Base-by-base conservation (phyloP, 2,329 filamentous ascomycete species). In the Reticulascus tulasneorum region DNA sequence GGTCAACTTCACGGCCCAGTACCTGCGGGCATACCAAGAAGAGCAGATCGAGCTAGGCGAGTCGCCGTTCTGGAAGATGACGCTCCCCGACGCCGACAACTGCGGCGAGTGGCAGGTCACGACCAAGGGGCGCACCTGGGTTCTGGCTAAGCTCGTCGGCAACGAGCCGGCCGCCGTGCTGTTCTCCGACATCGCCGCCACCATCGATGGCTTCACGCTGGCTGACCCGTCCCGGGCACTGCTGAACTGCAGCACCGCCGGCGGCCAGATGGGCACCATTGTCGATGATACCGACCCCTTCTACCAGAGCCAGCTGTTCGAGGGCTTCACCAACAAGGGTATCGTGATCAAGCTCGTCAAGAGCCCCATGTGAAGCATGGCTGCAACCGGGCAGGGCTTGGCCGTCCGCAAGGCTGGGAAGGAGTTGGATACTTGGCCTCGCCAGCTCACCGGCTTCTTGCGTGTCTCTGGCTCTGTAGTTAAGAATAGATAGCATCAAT, bases 91-190 rank as follows among this genome's bases (percentile, higher is more conserved):
- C 16, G 33, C 33, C 12, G 25, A 29, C 7, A 35, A 35, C 33
- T 35, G 33, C 33, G 33, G 23, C 33, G 33, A 35, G 33, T 35
- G 33, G 33, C 33, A 29, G 9, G 33, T 35, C 23, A 29, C 33
- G 17, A 28, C 16, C 17, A 29, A 35, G 25, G 33, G 24, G 11
- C 13, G 23, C 24, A 35, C 33, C 12, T 29, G 23, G 33, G 33
- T 23, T 8, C 16, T 35, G 23, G 33, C 33, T n/a, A 35, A 35
- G 25, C 33, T 35, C 17, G 25, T 35, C 33, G 25, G 33, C 15
- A 12, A 28, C 24, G 18, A 35, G 8, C 23, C 24, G 9, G 33
- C 33, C 23, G 11, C 23, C 9, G 33, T 35, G 13, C 23, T 27
- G 7, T 35, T 35, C 25, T 17, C 23, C 18, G 33, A 35, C 33